Base-by-base conservation (phyloP, 441 rosid genomes). In the Populus hybrid region DNA sequence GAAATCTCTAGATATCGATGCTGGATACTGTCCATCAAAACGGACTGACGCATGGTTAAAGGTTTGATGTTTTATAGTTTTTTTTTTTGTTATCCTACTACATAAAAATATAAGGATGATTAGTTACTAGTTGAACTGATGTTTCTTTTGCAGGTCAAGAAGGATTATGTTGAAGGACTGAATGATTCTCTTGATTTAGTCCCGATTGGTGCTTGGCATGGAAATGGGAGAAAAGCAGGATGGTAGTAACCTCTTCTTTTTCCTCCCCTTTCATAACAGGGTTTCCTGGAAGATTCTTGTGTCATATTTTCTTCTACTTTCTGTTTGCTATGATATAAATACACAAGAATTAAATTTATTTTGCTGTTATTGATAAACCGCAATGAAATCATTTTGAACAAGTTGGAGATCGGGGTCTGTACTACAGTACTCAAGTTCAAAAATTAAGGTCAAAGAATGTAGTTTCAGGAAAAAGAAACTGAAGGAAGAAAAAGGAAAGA, bases 131-230 rank as follows among this genome's bases (percentile, higher is more conserved):
- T 61, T 72, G 75, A 28, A 36, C 77, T 73, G 72, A 32, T n/a
- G 42, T 77, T 65, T 79, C 35, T 73, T 81, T 80, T 81, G 77
- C 81, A 93, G 99, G 93, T 94, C 66, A 94, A 94, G 84, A 92
- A 92, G 80, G 99, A 94, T 82, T 93, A 94, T 83, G 88, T 93
- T 59, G 95, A 90, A 53, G 97, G 93, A 75, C 72, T 94, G 75
- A 84, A 85, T 38, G 99, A 93, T 80, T 88, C 97, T 63, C 89
- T 94, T 82, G 99, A 93, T 87, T 87, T 94, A 84, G 95, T 94
- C 75, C 95, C 99, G 16, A 94, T 94, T 70, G 99, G 97, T 73
- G 97, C 97, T 70, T 92, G 99, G 99, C 92, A 93, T 82, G 97
- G 97, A 73, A 94, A 94, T 70, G 97, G 97, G 67, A 89, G 97